Conservation (phyloP, 805 yeast species). For the Candida sakaeoensis region DNA sequence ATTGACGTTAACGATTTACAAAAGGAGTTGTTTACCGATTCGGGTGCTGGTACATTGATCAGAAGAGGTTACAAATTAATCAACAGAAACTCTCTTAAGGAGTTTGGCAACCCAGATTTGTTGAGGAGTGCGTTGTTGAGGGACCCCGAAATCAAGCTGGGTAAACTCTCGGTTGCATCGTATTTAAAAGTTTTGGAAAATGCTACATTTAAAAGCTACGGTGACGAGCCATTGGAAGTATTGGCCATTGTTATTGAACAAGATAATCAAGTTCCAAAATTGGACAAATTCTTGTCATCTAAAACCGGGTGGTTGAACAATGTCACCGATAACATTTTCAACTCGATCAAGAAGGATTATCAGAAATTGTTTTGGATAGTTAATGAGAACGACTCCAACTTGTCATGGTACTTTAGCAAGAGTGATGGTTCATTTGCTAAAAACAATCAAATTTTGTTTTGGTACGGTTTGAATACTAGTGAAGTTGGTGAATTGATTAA, state of each 20-base stretch:
- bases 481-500: slow-evolving; percentile 62
- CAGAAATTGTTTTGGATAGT: slow-evolving; percentile 80
- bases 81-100: slow-evolving; percentile 63
- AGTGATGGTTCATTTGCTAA: slow-evolving; percentile 92
- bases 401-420: slow-evolving; percentile 86
- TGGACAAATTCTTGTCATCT: slow-evolving; percentile 84
- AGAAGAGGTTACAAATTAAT: slow-evolving; percentile 93
- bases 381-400: slow-evolving; percentile 83
- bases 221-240: slow-evolving; percentile 95
- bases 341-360: slow-evolving; percentile 72
- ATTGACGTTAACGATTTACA: slow-evolving; percentile 93
- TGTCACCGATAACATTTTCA: slow-evolving; percentile 92
- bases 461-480: slow-evolving; percentile 83
- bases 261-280: slow-evolving; percentile 51
- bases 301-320: slow-evolving; percentile 96
- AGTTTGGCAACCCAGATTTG: slow-evolving; percentile 69
- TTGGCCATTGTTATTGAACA: slow-evolving; percentile 72
- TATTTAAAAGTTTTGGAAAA: slow-evolving; percentile 71
- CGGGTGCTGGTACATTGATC: slow-evolving; percentile 98
- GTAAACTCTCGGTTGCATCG: slow-evolving; percentile 71
- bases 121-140: slow-evolving; percentile 73
- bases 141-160: slow-evolving; percentile 71
- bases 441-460: slow-evolving; percentile 85
- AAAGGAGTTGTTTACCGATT: slow-evolving; percentile 95
- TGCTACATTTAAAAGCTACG: slow-evolving; percentile 67